These are phyloP conservation scores for Candida gigantensis DNA, from an alignment of 1,139 yeast genomes.

Conservation along the genomic window DNA sequence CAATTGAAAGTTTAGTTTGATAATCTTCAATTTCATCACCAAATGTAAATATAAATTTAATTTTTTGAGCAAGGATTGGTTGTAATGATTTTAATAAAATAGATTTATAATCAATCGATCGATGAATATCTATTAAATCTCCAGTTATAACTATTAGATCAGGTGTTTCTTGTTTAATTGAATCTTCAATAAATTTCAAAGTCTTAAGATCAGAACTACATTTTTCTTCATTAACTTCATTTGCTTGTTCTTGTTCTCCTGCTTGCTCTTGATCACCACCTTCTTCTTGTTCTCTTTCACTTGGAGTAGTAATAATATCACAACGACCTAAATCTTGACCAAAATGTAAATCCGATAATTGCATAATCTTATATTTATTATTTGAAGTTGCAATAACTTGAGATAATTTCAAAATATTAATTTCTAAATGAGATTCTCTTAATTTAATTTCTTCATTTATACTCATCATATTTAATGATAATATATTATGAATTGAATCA, in stretches of 20 bases:
- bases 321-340: slow-evolving; percentile 33
- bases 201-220: slow-evolving; percentile 34
- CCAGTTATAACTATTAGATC: slow-evolving; percentile 45
- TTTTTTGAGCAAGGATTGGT: slow-evolving; percentile 31
- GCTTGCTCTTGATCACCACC: background rate
- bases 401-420: slow-evolving; percentile 5
- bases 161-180: slow-evolving; percentile 32
- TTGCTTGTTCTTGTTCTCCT: slow-evolving; percentile 10
- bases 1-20: slow-evolving; percentile 15
- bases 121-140: slow-evolving; percentile 32
- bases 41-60: slow-evolving; percentile 41
- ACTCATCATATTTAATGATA: slow-evolving; percentile 14
- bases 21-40: slow-evolving; percentile 39
- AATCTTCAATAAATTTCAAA: slow-evolving; percentile 27
- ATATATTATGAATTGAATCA: slow-evolving; percentile 14
- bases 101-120: slow-evolving; percentile 29
- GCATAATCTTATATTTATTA: slow-evolving; percentile 33
- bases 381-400: slow-evolving; percentile 7
- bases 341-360: slow-evolving; percentile 44
- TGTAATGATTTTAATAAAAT: slow-evolving; percentile 38
- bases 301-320: slow-evolving; percentile 4
- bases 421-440: slow-evolving; percentile 4
- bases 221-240: slow-evolving; percentile 14
- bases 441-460: slow-evolving; percentile 3
- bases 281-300: too few species aligned